Conservation (phyloP, 2,329 filamentous ascomycete species). For the Diaporthe nobilis region DNA sequence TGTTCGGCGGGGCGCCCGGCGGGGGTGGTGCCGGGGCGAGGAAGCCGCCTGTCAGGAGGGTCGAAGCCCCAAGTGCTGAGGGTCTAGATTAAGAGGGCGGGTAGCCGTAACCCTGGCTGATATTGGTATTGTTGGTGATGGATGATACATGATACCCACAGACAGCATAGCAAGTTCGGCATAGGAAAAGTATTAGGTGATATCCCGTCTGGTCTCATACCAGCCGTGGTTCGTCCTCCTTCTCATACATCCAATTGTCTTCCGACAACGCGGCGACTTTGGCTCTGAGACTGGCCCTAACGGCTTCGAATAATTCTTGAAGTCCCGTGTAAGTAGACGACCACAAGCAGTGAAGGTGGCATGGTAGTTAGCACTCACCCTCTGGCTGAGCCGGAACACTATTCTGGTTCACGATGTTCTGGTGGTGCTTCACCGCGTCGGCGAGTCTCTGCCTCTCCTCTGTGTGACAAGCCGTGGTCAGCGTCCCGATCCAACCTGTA, state of each 20-base stretch:
- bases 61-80: slow-evolving; percentile 68
- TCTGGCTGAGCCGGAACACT: slow-evolving; percentile 73
- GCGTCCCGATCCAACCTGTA: not conserved
- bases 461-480: slow-evolving; percentile 47
- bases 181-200: slow-evolving; percentile 2
- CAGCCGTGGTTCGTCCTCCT: slow-evolving; percentile 67
- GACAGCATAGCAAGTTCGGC: slow-evolving; percentile 28
- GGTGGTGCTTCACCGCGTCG: slow-evolving; percentile 74
- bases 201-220: slow-evolving; percentile 17
- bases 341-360: not conserved
- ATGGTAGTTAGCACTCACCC: slow-evolving; percentile 60
- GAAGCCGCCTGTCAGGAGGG: slow-evolving; percentile 59
- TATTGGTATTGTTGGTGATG: slow-evolving; percentile 28
- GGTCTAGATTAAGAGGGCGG: slow-evolving; percentile 67
- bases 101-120: not conserved
- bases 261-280: slow-evolving; percentile 83
- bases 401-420: slow-evolving; percentile 62
- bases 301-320: slow-evolving; percentile 77
- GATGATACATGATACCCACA: slow-evolving; percentile 33
- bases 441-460: slow-evolving; percentile 72
- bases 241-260: slow-evolving; percentile 93
- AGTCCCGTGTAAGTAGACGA: slow-evolving; percentile 38
- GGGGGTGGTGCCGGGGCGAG: slow-evolving; percentile 63
- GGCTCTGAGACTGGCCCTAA: slow-evolving; percentile 77
- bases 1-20: slow-evolving; percentile 83